Evolutionary conservation across 257 asterid species (phyloP), one percentile per base, ranked within the genome.

Genomic region (Nicotiana otophora): DNA sequence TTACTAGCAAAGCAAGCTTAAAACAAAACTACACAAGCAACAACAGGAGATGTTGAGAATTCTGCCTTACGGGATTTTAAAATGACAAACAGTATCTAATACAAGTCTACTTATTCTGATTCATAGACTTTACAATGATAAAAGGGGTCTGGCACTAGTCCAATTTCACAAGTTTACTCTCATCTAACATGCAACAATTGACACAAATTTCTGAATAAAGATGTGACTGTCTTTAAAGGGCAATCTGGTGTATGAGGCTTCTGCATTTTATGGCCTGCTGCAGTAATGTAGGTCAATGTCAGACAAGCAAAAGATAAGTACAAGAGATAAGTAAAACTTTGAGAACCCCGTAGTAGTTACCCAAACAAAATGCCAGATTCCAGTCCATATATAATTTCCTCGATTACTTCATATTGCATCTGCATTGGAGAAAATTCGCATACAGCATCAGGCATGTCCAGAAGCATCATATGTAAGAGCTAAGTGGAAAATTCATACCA

Each of bases 291-390:
- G 78, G 78, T 20, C 60, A 75, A 75, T 51, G 12, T 20, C 51
- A 51, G 60, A 75, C 16, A 51, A 75, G 63, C 42, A 51, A 48
- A 26, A 51, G 63, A 75, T 75, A 14, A 48, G 61, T 46, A 16
- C 15, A 74, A 46, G 39, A 70, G 62, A 46, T 42, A 60, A 51
- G 51, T 42, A 42, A 10, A 42, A 42, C 51, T 42, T 42, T 42
- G 51, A 42, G 12, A 42, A 9, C 51, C 51, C 51, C 4, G 1
- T 42, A 51, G 63, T 51, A 15, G 14, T 92, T 42, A 96, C 99
- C 99, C 99, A 77, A 94, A 96, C 81, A 96, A 87, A 88, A 94
- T 94, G 86, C 99, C 99, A 26, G 99, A 94, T 86, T 93, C 97
- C 88, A 96, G 86, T 82, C 99, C 99, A 60, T 93, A 93, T 51